Evolutionary conservation across 1,284 basidiomycete species (phyloP), one percentile per base, ranked within the genome.

Genomic region (Irpex sp.): DNA sequence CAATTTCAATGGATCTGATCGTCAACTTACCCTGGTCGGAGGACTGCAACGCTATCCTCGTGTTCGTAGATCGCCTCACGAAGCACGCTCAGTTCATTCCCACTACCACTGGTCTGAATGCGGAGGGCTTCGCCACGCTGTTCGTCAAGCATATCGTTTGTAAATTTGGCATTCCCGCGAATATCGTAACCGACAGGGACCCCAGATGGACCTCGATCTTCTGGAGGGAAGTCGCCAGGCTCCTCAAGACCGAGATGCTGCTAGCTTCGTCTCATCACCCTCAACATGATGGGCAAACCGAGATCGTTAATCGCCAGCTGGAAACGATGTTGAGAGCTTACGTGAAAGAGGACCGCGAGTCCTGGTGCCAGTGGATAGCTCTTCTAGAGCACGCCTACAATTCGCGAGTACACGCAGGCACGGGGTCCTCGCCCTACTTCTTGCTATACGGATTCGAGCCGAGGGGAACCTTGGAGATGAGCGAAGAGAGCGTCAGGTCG

Each of bases 71-170:
- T 3, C 40, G 40, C 40, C 40, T 44, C 3, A 44, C 78, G n/a
- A 81, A 82, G 66, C 66, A 68, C 63, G 69, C 74, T 0, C 62
- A 73, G 49, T 76, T 81, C 59, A 73, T 80, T 5, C 76, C 76
- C 0, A 70, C 70, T 7, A 61, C 52, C 34, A 58, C 58, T 1
- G 57, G 48, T 1, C 21, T 70, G 57, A 60, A 48, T 11, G 58
- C 59, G 11, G 56, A 60, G 11, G 65, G 63, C 9, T 66, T 70
- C 17, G 69, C 71, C 0, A 3, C 48, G 9, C 26, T 71, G 26
- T 71, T 74, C 59, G 54, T 68, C 6, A 54, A 64, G 5, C 66
- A 71, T 34, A 58, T 71, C n/a, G 62, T 65, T 6, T 58, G 38
- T 19, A 51, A 61, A 9, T 72, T 65, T 64, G 71, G 72, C 0